Evolutionary conservation across 2,329 filamentous ascomycete genomes (phyloP), one percentile per base, ranked within the genome.

Genomic region (Colletotrichum liriopes): DNA sequence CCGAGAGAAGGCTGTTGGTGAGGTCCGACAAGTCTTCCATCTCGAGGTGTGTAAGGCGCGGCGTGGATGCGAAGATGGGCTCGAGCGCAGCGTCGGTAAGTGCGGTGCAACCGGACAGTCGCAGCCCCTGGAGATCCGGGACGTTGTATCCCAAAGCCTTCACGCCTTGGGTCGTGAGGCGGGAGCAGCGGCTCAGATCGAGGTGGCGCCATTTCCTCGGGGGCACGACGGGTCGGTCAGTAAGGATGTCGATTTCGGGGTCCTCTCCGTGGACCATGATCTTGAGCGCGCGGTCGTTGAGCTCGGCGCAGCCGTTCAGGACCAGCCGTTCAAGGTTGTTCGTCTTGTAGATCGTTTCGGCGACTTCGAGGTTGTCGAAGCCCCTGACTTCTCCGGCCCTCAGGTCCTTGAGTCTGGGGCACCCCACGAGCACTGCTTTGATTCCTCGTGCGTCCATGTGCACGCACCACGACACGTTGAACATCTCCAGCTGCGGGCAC

Each of bases 391-490:
- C 95, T 58, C 94, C 92, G 12, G 93, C 94, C 71, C 94, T 90
- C 39, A 99, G 85, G 77, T 98, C 95, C 65, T 86, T 92, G 66
- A 99, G 84, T 65, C 87, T 91, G 0, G 88, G 86, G 78, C 96
- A 98, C 2, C 88, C 88, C 72, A 93, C 86, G 0, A 98, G 84
- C 2, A 99, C 88, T 63, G 89, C 88, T 74, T 88, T 90, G 65
- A 98, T 84, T 5, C 95, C 95, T 16, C 89, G 86, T 11, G 94
- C 93, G 78, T 96, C 93, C 79, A 98, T 91, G 73, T 94, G 93
- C 75, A 91, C 92, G 84, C 96, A 99, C 94, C 96, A 98, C 0
- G 95, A 97, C 26, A 98, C 90, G 77, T 98, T 97, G 75, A 98
- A 88, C 67, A 90, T 88, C 81, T 97, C 92, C n/a, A 99, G 86